Evolutionary conservation across 495 filamentous ascomycete genomes (phyloP), one percentile per base, ranked within the genome.

Genomic region (Aspergillus biplanus): DNA sequence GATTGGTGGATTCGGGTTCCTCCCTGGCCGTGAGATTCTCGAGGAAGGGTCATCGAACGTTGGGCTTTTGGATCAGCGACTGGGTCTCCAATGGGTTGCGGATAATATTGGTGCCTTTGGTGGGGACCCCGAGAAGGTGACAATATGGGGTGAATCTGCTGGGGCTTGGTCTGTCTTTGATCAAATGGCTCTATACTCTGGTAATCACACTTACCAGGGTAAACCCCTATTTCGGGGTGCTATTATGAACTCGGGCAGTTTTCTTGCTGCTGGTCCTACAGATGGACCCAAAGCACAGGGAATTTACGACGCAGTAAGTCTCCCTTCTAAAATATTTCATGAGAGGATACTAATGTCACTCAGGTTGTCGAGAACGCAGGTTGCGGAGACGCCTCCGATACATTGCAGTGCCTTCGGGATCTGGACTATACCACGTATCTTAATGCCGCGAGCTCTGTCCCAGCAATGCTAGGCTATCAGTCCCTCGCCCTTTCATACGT

Each of bases 201-300:
- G 53, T 0, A 56, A 56, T 39, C 4, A 56, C 33, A 37, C 33
- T 6, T 33, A 42, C 15, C 34, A 64, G 9, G 18, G 31, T 6
- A 33, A 58, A n/a, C 27, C 21, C 15, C 33, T 56, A 6, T 56
- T 56, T 21, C 53, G 53, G 4, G 53, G 53, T 4, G 53, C 53
- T 5, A 89, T 87, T 56, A 87, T 89, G 86, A 78, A 89, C 69
- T 87, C 83, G 7, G 88, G 88, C 31, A 80, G 73, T 62, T 69
- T 88, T 6, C 67, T 84, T 4, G 86, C 87, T 3, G 80, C 87
- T 0, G 78, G 85, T 16, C 73, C 76, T 5, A 80, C 89, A 9
- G 85, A 88, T 65, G 78, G 80, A 57, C 69, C 77, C 58, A 85
- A 86, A 70, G 80, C 75, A 16, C 85, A 89, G 58, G 76, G 62